A percentile compares a stretch with the other conserved stretches of the same genome.
These are phyloP conservation scores for Saccharomycopsis lassenensis DNA, from an alignment of 805 yeast genomes.

Conservation along the genomic window DNA sequence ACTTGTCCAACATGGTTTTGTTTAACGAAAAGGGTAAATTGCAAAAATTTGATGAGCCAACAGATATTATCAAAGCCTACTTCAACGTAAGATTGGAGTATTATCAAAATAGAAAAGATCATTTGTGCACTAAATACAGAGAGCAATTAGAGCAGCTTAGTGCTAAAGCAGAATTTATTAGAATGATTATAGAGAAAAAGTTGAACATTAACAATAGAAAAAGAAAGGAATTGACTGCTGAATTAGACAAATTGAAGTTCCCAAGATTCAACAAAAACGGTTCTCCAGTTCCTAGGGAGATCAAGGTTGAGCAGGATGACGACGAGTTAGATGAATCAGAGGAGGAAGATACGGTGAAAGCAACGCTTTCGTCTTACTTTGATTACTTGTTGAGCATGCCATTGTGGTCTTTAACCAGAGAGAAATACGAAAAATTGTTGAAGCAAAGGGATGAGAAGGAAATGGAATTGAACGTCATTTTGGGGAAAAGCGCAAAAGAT, in stretches of 20 bases:
- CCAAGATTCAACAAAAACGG: conserved; percentile 48
- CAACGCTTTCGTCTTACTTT: conserved; percentile 47
- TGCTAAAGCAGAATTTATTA: conserved; percentile 84
- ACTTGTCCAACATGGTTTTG: conserved; percentile 85
- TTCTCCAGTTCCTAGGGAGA: conserved; percentile 28
- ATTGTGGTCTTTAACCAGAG: conserved; percentile 86
- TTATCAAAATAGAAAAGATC: conserved; percentile 86
- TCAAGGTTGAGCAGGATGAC: conserved; percentile 29
- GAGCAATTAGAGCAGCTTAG: conserved; percentile 65
- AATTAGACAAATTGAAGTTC: conserved; percentile 54
- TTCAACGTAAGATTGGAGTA: conserved; percentile 78
- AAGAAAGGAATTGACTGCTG: conserved; percentile 49
- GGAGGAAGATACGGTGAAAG: conserved; percentile 26
- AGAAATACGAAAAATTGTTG: conserved; percentile 72
- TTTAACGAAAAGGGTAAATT: conserved; percentile 86
- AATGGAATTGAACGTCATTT: conserved; percentile 52
- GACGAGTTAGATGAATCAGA: conserved; percentile 24
- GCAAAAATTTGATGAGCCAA: conserved; percentile 64
- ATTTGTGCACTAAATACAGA: conserved; percentile 53
- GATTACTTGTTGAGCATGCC: conserved; percentile 90
- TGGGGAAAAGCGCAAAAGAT: conserved; percentile 69
- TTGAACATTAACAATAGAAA: conserved; percentile 67
- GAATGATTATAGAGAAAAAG: conserved; percentile 71
- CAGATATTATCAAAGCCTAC: conserved; percentile 75
- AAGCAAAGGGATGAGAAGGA: conserved; percentile 66